Base-by-base conservation (phyloP, 345 rosid genomes). In the Erucastrum elatum region DNA sequence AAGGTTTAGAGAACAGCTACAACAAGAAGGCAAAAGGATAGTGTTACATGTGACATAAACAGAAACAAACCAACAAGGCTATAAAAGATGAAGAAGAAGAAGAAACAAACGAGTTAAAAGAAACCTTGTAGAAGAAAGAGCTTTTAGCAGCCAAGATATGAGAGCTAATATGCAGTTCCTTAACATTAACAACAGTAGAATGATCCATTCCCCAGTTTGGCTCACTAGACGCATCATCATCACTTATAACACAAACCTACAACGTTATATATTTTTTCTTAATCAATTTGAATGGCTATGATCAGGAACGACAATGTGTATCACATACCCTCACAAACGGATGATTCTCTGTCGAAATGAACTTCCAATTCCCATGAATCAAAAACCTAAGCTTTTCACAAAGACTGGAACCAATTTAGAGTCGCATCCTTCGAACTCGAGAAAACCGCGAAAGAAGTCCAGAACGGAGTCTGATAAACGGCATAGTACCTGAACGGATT, bases 131-230 rank as follows among this genome's bases (percentile, higher is more conserved):
- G 80, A 96, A 96, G 78, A 96, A 96, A 7, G 99, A 98, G 82
- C 97, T 90, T 82, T 89, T 96, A 12, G 99, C 99, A 6, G 99
- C 99, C 81, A 96, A 88, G 80, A 96, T 96, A 21, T 97, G 99
- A 84, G 98, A 91, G 79, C 98, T 93, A 63, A 96, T 96, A 80
- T 93, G 99, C 63, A 96, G 68, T 37, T 97, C 93, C 80, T 87
- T 90, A 82, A 96, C 87, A 79, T 84, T 90, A 67, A 89, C 79
- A 83, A 89, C 95, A 31, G 91, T 81, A 17, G 97, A 86, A 78
- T 86, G 82, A 76, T 90, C 97, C 92, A 87, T 89, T 77, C 90
- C 88, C 97, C 99, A 96, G 34, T 82, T 79, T 21, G 90, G 87
- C 26, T 91, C 99, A 68, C 88, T 86, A 70, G 82, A 85, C 55